These are phyloP conservation scores for Metschnikowia continentalis DNA, from an alignment of 805 yeast genomes.

Conservation along the genomic window DNA sequence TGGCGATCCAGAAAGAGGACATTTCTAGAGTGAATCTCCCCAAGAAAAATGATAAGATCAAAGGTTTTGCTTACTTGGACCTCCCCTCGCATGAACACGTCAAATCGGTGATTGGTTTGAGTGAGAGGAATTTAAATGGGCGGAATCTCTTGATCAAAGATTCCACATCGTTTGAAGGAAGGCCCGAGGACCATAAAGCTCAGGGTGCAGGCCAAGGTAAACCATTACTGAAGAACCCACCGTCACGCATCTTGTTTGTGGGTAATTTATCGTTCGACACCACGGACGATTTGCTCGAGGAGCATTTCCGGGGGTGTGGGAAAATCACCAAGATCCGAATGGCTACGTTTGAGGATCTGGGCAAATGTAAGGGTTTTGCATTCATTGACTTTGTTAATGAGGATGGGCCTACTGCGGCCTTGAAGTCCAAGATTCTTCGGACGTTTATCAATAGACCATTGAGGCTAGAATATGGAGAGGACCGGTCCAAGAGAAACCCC, in stretches of 20 bases:
- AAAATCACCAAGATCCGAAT: constrained; percentile 79
- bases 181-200: constrained; percentile 59
- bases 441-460: constrained; percentile 68
- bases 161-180: constrained; percentile 77
- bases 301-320: constrained; percentile 89
- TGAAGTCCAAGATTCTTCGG: constrained; percentile 64
- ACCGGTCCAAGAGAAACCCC: constrained; percentile 76
- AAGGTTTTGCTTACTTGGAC: constrained; percentile 91
- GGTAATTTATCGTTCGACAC: constrained; percentile 94
- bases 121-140: constrained; percentile 74
- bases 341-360: constrained; percentile 97
- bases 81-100: constrained; percentile 59
- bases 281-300: constrained; percentile 69
- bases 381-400: constrained; percentile 82
- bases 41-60: constrained; percentile 59
- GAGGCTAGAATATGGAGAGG: constrained; percentile 92
- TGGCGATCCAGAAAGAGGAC: constrained; percentile 47
- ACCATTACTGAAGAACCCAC: constrained; percentile 66
- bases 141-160: constrained; percentile 82
- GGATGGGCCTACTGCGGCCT: constrained; percentile 77
- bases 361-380: constrained; percentile 95
- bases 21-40: constrained; percentile 81
- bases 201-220: constrained; percentile 4
- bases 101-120: constrained; percentile 56
- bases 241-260: constrained; percentile 82